Base-by-base conservation (phyloP, 2,329 filamentous ascomycete genomes). In the Zopfia rhizophila region DNA sequence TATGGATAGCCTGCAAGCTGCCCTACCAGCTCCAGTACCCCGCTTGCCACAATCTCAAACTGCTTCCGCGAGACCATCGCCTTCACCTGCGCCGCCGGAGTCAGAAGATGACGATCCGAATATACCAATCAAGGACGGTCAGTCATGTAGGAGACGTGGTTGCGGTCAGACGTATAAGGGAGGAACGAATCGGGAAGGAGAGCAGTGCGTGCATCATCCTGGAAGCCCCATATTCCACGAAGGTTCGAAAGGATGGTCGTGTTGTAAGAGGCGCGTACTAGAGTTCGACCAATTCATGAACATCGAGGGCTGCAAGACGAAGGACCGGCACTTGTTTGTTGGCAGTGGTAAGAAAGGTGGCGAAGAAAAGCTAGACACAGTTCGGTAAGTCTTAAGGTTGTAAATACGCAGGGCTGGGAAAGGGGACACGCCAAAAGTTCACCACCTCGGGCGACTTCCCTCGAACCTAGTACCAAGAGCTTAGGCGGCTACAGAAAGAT, bases 231-330 rank as follows among this genome's bases (percentile, higher is more conserved):
- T 99, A 58, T 99, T 99, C 76, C 94, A 99, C 72, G 94, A 99
- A 77, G 94, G 94, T 24, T 96, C 90, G 76, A 99, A 99, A 78
- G 94, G 94, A 1, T 99, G 94, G 81, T 91, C 86, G 48, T 99
- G 94, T 79, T 99, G 94, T 77, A 97, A 97, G 82, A 82, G 91
- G 62, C 83, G 91, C 25, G 94, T 99, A 46, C 77, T 99, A 48
- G 94, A 99, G 69, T 99, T 99, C 72, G 92, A 99, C 70, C 88
- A 97, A 73, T 99, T 99, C 75, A 86, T 99, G 86, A 94, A 90
- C 74, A 93, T 99, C 48, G 86, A 89, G 61, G 94, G 94, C 1
- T 99, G 94, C 75, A 86, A 85, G 70, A 91, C 88, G 30, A 94
- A 92, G 74, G 78, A 80, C 30, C 80, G 82, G 49, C 94, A 99